Conservation (phyloP, 768 basidiomycete genomes). For the Pilatotrama ljubarskyi region DNA sequence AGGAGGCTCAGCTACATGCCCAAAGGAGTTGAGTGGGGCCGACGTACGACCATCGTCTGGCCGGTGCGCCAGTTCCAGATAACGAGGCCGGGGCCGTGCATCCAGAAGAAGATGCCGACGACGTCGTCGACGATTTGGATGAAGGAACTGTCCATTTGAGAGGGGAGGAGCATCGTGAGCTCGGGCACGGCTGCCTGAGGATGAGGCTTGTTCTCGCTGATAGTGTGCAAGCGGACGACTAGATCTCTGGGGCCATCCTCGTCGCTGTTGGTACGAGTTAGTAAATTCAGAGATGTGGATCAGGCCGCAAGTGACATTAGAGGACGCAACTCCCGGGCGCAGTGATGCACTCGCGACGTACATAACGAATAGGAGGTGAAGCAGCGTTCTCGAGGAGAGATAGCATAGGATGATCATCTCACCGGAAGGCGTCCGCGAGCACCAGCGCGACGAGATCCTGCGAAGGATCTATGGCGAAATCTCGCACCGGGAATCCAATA, state of each 20-base stretch:
- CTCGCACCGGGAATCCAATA: constrained; percentile 44
- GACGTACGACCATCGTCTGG: constrained; percentile 42
- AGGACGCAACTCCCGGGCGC: too few species aligned
- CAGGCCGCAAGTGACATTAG: too few species aligned
- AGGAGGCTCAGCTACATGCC: background rate
- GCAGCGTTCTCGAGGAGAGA: too few species aligned
- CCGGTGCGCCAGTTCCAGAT: constrained; percentile 59
- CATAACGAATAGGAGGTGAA: too few species aligned
- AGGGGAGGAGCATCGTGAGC: constrained; percentile 29
- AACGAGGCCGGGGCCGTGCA: constrained; percentile 37
- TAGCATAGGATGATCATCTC: background rate
- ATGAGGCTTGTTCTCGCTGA: constrained; percentile 41
- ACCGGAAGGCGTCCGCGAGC: constrained; percentile 22
- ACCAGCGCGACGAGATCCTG: constrained; percentile 58
- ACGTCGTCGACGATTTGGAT: constrained; percentile 58
- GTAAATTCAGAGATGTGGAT: background rate
- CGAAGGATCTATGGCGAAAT: constrained; percentile 66
- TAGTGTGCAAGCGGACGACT: constrained; percentile 45
- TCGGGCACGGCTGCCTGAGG: constrained; percentile 38
- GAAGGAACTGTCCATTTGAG: constrained; percentile 33
- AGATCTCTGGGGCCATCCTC: constrained; percentile 15
- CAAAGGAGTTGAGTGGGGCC: background rate
- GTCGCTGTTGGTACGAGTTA: background rate
- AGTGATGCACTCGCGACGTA: too few species aligned
- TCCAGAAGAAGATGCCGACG: constrained; percentile 47